Evolutionary conservation across 768 basidiomycete genomes (phyloP).

Genomic region (Mrakia blollopis): DNA sequence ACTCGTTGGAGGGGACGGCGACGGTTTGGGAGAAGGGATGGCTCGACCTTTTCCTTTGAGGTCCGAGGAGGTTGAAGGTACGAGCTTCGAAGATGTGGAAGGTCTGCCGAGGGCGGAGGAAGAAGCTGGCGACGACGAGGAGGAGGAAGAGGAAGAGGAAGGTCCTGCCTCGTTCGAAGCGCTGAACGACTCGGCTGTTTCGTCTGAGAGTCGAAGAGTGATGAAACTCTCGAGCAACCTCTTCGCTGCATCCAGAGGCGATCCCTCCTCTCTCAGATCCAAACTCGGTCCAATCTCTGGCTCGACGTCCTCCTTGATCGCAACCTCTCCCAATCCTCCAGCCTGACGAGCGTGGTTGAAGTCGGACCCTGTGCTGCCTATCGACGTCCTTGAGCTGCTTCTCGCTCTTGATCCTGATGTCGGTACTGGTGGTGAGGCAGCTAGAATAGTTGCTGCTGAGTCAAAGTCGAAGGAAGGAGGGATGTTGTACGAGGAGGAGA

Average conservation of each 20-base stretch:
- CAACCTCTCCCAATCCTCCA: not conserved
- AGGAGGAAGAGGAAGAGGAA: not conserved
- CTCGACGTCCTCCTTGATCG: constrained; percentile 13
- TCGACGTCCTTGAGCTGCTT: constrained; percentile 2
- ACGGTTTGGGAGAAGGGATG: not conserved
- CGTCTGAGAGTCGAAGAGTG: constrained; percentile 1
- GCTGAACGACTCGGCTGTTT: not conserved
- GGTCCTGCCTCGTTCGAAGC: not conserved
- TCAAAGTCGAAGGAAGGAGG: constrained; percentile 3
- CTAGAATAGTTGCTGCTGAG: not conserved
- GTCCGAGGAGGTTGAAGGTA: not conserved
- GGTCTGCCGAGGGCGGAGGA: not conserved
- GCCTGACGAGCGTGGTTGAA: not conserved
- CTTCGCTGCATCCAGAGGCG: constrained; percentile 9
- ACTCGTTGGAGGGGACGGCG: not conserved
- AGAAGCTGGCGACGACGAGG: not conserved
- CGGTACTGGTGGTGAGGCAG: not conserved
- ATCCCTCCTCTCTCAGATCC: not conserved
- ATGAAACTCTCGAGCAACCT: constrained; percentile 28
- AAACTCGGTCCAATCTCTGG: not conserved
- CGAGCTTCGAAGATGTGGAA: not conserved
- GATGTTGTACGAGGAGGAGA: constrained; percentile 2
- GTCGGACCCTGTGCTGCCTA: not conserved
- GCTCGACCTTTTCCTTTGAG: not conserved
- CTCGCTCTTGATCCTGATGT: not conserved